Base-by-base conservation (phyloP, 495 filamentous ascomycete species). In the Penicillium verhagenii region DNA sequence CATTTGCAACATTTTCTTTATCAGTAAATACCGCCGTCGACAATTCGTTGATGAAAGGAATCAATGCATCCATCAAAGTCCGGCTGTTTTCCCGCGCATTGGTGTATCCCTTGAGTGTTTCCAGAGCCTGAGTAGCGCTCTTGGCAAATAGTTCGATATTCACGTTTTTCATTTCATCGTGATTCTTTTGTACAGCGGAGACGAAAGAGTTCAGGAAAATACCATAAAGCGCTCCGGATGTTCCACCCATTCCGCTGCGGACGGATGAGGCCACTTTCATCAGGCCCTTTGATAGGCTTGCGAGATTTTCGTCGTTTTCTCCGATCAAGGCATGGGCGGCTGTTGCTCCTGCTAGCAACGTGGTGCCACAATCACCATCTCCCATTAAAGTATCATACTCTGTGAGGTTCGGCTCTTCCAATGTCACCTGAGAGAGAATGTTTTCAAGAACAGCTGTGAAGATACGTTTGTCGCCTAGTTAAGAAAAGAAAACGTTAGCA, bases 41-140 rank as follows among this genome's bases (percentile, higher is more conserved):
- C 16, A 59, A 6, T 24, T 59, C 51, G 14, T 54, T 47, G 2
- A 54, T 38, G 11, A 59, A 59, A 2, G 56, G 56, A 35, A 59
- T 49, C 7, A 59, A 38, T 0, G 52, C 56, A 19, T 59, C 56
- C 56, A 59, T 59, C 51, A 59, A 39, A 4, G 56, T 59, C 31
- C 56, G 52, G 45, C 47, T 50, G 4, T 50, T 50, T 11, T 48
- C 39, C 4, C 56, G 50, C 8, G 56, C 56, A n/a, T 50, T 50
- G 10, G 56, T 59, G 16, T 54, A 53, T 8, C 31, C 47, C 31
- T 59, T 54, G 4, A 59, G 35, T n/a, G 56, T 50, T 6, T 54
- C 52, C 24, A 53, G 24, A 23, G 56, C 52, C 18, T 50, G 19
- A 5, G 37, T 44, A 8, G 56, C 56, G 25, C 33, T 54, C 24